A percentile compares a stretch with the other conserved stretches of the same genome.
phyloP scores from a whole-genome alignment of 352 stramenopile genomes.

The Elongisporangium anandrum region DNA sequence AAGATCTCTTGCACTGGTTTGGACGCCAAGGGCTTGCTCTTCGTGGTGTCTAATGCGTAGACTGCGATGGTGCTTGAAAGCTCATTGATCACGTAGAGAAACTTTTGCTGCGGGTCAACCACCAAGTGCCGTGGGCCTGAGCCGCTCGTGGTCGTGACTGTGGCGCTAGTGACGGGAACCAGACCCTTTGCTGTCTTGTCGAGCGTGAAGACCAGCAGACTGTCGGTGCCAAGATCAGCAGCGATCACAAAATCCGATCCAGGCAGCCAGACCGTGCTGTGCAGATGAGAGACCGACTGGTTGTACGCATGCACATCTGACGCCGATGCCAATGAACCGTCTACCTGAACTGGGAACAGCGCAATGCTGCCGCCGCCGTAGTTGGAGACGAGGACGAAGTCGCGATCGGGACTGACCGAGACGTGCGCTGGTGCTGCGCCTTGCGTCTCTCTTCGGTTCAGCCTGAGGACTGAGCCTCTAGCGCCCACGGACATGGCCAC shows the following conservation, averaged over 20 bases:
- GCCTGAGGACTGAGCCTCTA: conserved; percentile 31
- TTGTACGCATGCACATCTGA: conserved; percentile 41
- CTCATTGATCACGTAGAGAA: conserved; percentile 63
- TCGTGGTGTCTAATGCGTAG: conserved; percentile 25
- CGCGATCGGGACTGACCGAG: conserved; percentile 36
- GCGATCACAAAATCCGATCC: conserved; percentile 35
- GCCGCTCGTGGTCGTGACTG: conserved; percentile 19
- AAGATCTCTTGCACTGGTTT: conserved; percentile 55
- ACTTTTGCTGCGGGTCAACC: conserved; percentile 34
- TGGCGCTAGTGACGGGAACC: conserved; percentile 11
- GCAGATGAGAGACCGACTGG: conserved; percentile 49
- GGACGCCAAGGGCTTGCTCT: conserved; percentile 17
- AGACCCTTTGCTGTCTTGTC: conserved; percentile 30
- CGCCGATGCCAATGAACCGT: conserved; percentile 33
- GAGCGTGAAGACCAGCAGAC: conserved; percentile 46
- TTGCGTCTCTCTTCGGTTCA: conserved; percentile 47
- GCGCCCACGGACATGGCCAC: conserved; percentile 32
- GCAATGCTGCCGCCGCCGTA: conserved; percentile 52
- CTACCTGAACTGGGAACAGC: conserved; percentile 41
- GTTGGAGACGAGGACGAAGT: conserved; percentile 59
- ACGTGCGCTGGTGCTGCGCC: conserved; percentile 44
- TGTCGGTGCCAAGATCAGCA: conserved; percentile 60
- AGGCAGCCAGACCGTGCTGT: conserved; percentile 61
- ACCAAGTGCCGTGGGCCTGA: conserved; percentile 64
- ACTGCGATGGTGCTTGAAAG: conserved; percentile 59